Percentiles rank a stretch among this genome's conserved stretches.
phyloP scores from a whole-genome alignment of 2,329 filamentous ascomycete genomes.

The Trichoderma citrinoviride region DNA sequence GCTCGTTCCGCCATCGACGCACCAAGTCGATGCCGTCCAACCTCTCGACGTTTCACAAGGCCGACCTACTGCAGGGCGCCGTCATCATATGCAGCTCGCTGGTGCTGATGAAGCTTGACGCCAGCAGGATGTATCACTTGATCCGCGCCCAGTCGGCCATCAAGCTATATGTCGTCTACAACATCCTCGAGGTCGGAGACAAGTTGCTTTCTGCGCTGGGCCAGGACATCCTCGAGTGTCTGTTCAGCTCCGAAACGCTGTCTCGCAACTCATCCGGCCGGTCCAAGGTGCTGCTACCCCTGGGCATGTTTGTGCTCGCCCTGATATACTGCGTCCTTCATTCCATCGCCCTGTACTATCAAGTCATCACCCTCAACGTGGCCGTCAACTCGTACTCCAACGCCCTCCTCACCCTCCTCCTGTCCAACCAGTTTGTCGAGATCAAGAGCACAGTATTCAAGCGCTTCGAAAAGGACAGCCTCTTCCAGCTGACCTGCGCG shows the following conservation, averaged over 20 bases:
- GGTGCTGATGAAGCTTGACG: slow-evolving; percentile 86
- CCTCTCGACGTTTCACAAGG: slow-evolving; percentile 86
- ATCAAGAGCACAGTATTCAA: slow-evolving; percentile 99
- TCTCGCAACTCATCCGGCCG: slow-evolving; percentile 84
- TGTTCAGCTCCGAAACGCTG: slow-evolving; percentile 90
- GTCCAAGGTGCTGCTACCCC: slow-evolving; percentile 83
- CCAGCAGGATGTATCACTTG: slow-evolving; percentile 96
- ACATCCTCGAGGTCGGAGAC: slow-evolving; percentile 90
- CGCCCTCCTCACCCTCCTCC: slow-evolving; percentile 81
- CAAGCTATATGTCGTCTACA: slow-evolving; percentile 98
- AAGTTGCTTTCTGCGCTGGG: slow-evolving; percentile 86
- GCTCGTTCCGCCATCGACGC: slow-evolving; percentile 61
- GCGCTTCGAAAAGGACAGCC: slow-evolving; percentile 95
- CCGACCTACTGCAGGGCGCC: slow-evolving; percentile 86
- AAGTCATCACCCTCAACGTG: slow-evolving; percentile 96
- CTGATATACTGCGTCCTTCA: slow-evolving; percentile 86
- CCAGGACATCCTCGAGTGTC: slow-evolving; percentile 92
- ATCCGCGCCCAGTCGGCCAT: slow-evolving; percentile 95
- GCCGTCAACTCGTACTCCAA: slow-evolving; percentile 99
- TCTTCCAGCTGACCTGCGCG: slow-evolving; percentile 94
- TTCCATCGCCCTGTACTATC: slow-evolving; percentile 86
- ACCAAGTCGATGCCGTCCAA: slow-evolving; percentile 83
- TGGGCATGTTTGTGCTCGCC: slow-evolving; percentile 87
- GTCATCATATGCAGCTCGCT: slow-evolving; percentile 84
- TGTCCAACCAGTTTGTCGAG: slow-evolving; percentile 98